phyloP scores from a whole-genome alignment of 805 yeast species.

The Kazachstania viticola region DNA sequence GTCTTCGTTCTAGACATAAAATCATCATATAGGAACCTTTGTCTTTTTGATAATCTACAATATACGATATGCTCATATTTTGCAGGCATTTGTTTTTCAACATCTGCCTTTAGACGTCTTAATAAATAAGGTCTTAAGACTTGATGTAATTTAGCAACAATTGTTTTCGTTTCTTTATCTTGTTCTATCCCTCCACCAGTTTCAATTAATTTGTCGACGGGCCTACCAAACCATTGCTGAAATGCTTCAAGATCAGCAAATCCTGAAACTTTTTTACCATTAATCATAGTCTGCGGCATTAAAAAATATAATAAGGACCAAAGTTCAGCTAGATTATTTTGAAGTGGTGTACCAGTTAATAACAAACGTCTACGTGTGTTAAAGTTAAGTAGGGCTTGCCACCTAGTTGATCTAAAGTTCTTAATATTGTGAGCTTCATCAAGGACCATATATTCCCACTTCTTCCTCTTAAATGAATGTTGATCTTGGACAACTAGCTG shows the following conservation, averaged over 20 bases:
- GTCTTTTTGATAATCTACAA: conserved; percentile 87
- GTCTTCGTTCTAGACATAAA: conserved; percentile 96
- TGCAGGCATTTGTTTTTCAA: conserved; percentile 97
- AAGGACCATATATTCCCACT: conserved; percentile 92
- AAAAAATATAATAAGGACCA: conserved; percentile 93
- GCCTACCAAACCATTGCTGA: conserved; percentile 98
- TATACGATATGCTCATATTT: conserved; percentile 91
- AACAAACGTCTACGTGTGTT: conserved; percentile 81
- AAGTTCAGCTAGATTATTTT: conserved; percentile 85
- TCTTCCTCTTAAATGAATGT: conserved; percentile 79
- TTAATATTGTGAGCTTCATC: conserved; percentile 98
- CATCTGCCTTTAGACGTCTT: conserved; percentile 89
- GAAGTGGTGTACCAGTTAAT: conserved; percentile 94
- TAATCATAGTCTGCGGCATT: conserved; percentile 78
- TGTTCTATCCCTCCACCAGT: conserved; percentile 39
- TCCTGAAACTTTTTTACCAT: conserved; percentile 44
- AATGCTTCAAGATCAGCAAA: conserved; percentile 93
- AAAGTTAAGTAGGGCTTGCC: conserved; percentile 92
- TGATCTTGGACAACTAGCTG: conserved; percentile 98
- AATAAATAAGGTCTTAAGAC: conserved; percentile 85
- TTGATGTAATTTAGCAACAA: conserved; percentile 83
- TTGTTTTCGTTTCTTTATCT: conserved; percentile 68
- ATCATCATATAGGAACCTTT: conserved; percentile 84
- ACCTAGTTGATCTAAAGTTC: conserved; percentile 88
- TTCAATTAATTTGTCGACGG: conserved; percentile 87